Conservation (phyloP, 192 early-diverging fungal species). For the Coemansia sp. region DNA sequence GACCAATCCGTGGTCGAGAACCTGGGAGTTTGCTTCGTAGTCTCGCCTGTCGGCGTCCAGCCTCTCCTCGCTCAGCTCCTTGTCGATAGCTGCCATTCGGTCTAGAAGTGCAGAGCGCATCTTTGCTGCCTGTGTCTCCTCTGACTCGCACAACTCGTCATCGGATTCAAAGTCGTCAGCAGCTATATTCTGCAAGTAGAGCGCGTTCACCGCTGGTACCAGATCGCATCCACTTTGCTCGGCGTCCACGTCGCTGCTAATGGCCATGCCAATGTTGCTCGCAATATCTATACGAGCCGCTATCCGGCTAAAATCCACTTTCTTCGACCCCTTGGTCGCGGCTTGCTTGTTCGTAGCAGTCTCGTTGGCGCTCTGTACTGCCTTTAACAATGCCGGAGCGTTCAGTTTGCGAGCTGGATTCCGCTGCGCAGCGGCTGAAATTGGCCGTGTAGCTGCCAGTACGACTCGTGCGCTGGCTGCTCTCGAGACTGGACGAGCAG, state of each 20-base stretch:
- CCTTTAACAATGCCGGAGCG: background rate
- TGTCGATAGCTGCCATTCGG: conserved; percentile 6
- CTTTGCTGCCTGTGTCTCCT: conserved; percentile 27
- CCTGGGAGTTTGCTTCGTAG: conserved; percentile 23
- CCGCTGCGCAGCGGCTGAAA: background rate
- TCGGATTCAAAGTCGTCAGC: conserved; percentile 39
- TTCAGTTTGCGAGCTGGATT: background rate
- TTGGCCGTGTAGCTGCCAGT: background rate
- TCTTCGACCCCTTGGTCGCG: background rate
- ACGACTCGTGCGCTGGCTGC: background rate
- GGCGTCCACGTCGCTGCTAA: background rate
- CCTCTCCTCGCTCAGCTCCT: conserved; percentile 1
- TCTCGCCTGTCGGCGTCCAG: conserved; percentile 28
- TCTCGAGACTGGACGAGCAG: conserved; percentile 11
- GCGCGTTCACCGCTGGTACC: conserved; percentile 17
- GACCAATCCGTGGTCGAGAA: conserved; percentile 33
- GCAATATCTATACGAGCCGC: conserved; percentile 27
- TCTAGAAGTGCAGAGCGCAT: conserved; percentile 8
- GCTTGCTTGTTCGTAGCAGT: background rate
- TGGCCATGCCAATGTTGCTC: conserved; percentile 24
- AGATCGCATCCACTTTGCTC: conserved; percentile 3
- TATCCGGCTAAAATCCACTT: conserved; percentile 13
- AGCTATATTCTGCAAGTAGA: conserved; percentile 14
- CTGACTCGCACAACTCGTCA: conserved; percentile 36
- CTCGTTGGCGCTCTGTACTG: background rate